Evolutionary conservation across 2,329 filamentous ascomycete genomes (phyloP).

Genomic region (Talaromyces albobiverticillius): DNA sequence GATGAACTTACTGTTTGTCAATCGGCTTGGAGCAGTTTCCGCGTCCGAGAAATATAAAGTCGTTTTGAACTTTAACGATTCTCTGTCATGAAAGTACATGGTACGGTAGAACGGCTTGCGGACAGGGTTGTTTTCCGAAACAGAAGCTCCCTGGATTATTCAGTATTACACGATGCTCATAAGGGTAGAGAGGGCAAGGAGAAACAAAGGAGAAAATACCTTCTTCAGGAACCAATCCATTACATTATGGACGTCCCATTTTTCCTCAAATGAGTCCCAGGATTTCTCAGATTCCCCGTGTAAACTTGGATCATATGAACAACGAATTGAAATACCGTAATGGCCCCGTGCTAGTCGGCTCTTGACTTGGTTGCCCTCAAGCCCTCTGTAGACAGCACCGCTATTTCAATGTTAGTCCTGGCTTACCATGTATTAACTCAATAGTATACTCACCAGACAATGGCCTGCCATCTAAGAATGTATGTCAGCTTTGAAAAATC

Average conservation of each 20-base stretch:
- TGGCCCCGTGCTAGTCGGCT: constrained; percentile 20
- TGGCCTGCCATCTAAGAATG: constrained; percentile 25
- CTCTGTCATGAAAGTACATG: accelerated
- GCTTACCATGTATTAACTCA: background rate
- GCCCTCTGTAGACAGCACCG: constrained; percentile 24
- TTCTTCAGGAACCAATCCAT: constrained; percentile 25
- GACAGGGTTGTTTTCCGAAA: constrained; percentile 20
- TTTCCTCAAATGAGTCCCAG: constrained; percentile 16
- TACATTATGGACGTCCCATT: background rate
- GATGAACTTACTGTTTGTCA: background rate
- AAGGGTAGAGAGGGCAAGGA: background rate
- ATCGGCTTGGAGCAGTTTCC: constrained; percentile 10
- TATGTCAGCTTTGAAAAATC: background rate
- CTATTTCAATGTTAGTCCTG: constrained; percentile 8
- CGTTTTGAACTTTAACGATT: background rate
- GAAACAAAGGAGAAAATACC: constrained; percentile 11
- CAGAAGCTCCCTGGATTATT: constrained; percentile 14
- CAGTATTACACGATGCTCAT: background rate
- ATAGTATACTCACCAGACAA: constrained; percentile 20
- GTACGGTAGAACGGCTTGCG: constrained; percentile 1
- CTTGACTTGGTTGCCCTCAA: constrained; percentile 23
- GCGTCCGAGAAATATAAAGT: constrained; percentile 13
- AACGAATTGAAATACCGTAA: constrained; percentile 6
- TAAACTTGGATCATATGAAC: accelerated
- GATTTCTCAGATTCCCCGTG: background rate